These are phyloP conservation scores for Lichina pygmaea DNA, from an alignment of 495 filamentous ascomycete genomes.

Conservation along the genomic window DNA sequence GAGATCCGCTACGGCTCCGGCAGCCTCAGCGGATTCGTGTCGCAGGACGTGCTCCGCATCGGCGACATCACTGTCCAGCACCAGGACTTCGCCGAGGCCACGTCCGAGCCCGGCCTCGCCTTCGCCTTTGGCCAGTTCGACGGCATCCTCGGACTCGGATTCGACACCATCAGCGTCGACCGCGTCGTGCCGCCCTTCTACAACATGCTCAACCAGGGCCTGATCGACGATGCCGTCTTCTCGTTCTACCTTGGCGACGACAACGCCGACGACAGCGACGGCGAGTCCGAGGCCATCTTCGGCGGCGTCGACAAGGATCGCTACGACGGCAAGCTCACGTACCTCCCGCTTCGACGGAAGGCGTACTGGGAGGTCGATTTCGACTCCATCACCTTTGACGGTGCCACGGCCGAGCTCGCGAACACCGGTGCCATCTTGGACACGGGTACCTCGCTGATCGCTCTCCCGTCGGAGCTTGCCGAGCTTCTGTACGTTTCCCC, in stretches of 20 bases:
- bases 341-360: slow-evolving; percentile 86
- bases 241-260: slow-evolving; percentile 80
- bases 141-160: slow-evolving; percentile 89
- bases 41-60: slow-evolving; percentile 59
- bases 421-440: slow-evolving; percentile 90
- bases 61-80: slow-evolving; percentile 68
- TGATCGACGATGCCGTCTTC: slow-evolving; percentile 80
- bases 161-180: slow-evolving; percentile 88
- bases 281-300: slow-evolving; percentile 63
- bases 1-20: slow-evolving; percentile 93
- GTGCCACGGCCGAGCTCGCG: slow-evolving; percentile 60
- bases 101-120: slow-evolving; percentile 75
- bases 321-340: slow-evolving; percentile 74
- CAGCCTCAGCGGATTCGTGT: slow-evolving; percentile 80
- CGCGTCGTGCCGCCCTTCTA: slow-evolving; percentile 87
- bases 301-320: slow-evolving; percentile 71
- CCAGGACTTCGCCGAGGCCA: slow-evolving; percentile 91
- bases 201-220: slow-evolving; percentile 68
- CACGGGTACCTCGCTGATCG: slow-evolving; percentile 95
- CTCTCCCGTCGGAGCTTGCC: slow-evolving; percentile 71
- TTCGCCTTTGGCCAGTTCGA: slow-evolving; percentile 98
- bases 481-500: slow-evolving; percentile 47
- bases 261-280: slow-evolving; percentile 34
- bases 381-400: slow-evolving; percentile 69
- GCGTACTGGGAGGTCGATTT: slow-evolving; percentile 99